Percentiles rank a stretch among this genome's conserved stretches.
Evolutionary conservation across 805 yeast species (phyloP).

Genomic region (Candida verbasci): DNA sequence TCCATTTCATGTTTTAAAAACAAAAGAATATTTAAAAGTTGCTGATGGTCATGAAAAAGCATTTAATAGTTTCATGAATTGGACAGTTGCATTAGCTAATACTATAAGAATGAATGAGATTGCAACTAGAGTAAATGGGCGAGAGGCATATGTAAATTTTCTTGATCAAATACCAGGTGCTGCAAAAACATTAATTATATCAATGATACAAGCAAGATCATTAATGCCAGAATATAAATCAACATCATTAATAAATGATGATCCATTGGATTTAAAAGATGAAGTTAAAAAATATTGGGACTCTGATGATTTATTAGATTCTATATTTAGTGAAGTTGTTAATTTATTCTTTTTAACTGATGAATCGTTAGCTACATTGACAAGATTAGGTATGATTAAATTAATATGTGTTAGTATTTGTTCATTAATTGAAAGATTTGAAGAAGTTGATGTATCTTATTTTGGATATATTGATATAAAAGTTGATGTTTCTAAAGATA

Average conservation of each 20-base stretch:
- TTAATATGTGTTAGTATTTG: conserved; percentile 19
- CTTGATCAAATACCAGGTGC: conserved; percentile 23
- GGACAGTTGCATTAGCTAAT: conserved; percentile 35
- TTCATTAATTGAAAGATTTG: conserved; percentile 14
- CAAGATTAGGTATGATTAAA: conserved; percentile 28
- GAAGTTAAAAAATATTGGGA: conserved; percentile 24
- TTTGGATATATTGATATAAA: conserved; percentile 1
- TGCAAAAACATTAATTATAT: conserved; percentile 29
- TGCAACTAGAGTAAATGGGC: conserved; percentile 47
- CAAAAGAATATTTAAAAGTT: conserved; percentile 1
- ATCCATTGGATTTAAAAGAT: conserved; percentile 1
- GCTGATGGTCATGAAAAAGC: conserved; percentile 13
- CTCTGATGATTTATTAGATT: conserved; percentile 19
- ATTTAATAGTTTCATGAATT: conserved; percentile 15
- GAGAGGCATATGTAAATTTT: conserved; percentile 18
- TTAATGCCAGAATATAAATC: conserved; percentile 11
- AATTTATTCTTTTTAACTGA: conserved; percentile 41
- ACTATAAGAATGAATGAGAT: conserved; percentile 59
- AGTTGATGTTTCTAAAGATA: not conserved
- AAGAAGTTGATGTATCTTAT: conserved; percentile 1
- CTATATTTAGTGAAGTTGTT: conserved; percentile 36
- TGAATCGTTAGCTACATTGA: conserved; percentile 36
- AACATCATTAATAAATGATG: not conserved
- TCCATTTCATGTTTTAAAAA: not conserved
- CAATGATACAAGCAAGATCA: conserved; percentile 41